Percentiles rank a stretch among this genome's conserved stretches.
These are phyloP conservation scores for Mycena alexandri DNA, from an alignment of 768 basidiomycete species.

Conservation along the genomic window DNA sequence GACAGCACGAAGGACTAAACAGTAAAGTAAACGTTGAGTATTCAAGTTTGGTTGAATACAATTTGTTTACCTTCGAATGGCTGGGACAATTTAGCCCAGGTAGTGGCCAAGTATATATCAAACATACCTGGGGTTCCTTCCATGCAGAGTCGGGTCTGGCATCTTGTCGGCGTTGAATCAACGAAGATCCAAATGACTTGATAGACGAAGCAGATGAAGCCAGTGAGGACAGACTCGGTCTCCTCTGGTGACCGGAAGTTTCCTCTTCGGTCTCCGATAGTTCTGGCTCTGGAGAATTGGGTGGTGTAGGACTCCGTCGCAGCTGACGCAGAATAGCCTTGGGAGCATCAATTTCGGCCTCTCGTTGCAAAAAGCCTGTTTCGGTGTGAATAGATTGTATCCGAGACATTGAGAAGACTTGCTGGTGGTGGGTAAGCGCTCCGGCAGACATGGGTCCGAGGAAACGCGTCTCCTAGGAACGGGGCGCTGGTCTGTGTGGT, in stretches of 20 bases:
- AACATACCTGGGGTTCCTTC: slow-evolving; percentile 67
- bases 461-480: slow-evolving; percentile 51
- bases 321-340: slow-evolving; percentile 69
- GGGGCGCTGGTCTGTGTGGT: slow-evolving; percentile 40
- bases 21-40: too few species aligned
- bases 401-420: slow-evolving; percentile 49
- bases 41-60: background rate
- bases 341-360: slow-evolving; percentile 72
- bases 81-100: slow-evolving; percentile 11
- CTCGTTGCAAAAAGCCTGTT: slow-evolving; percentile 76
- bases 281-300: slow-evolving; percentile 37
- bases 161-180: slow-evolving; percentile 30
- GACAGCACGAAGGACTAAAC: slow-evolving; percentile 83
- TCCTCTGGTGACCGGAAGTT: slow-evolving; percentile 36
- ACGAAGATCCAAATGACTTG: slow-evolving; percentile 45
- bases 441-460: slow-evolving; percentile 72
- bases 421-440: slow-evolving; percentile 69
- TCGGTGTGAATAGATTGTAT: background rate
- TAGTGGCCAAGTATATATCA: background rate
- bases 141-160: slow-evolving; percentile 45
- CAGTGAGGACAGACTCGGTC: slow-evolving; percentile 41
- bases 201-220: slow-evolving; percentile 50
- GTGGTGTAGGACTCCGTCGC: slow-evolving; percentile 54
- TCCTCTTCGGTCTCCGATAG: slow-evolving; percentile 38
- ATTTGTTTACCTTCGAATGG: slow-evolving; percentile 30